phyloP scores from a whole-genome alignment of 208 protist genomes.

The Histomonas meleagridis region DNA sequence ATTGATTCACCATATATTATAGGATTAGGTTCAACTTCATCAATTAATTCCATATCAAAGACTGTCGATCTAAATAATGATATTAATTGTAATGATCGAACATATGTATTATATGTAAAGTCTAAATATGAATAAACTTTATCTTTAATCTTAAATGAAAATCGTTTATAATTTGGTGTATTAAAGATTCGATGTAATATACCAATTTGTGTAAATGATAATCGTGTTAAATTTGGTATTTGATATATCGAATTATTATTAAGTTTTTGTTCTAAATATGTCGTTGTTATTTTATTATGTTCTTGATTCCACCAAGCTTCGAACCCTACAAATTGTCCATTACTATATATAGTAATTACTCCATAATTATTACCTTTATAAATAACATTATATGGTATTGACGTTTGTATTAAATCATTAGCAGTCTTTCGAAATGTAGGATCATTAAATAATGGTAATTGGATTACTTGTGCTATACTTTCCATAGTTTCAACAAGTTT shows the following conservation, averaged over 20 bases:
- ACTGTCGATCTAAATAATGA: too few relatives aligned
- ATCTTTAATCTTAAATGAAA: background rate
- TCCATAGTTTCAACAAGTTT: too few relatives aligned
- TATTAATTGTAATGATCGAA: background rate
- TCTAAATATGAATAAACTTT: background rate
- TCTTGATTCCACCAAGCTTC: constrained; percentile 3
- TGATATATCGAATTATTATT: background rate
- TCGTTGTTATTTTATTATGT: background rate
- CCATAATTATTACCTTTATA: background rate
- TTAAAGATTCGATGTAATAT: background rate
- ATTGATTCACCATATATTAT: too few relatives aligned
- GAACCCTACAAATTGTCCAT: background rate
- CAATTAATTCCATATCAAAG: too few relatives aligned
- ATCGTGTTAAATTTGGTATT: too few relatives aligned
- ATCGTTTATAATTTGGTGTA: background rate
- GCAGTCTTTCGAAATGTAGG: background rate
- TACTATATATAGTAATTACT: background rate
- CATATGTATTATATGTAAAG: background rate
- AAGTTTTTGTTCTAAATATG: background rate
- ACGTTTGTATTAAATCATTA: too few relatives aligned
- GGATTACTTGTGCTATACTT: too few relatives aligned
- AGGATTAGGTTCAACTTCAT: too few relatives aligned
- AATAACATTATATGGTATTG: background rate
- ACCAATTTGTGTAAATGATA: background rate
- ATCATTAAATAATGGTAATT: background rate